These are phyloP conservation scores for Umbelopsis ramanniana DNA, from an alignment of 192 early-diverging fungal genomes.

Conservation along the genomic window DNA sequence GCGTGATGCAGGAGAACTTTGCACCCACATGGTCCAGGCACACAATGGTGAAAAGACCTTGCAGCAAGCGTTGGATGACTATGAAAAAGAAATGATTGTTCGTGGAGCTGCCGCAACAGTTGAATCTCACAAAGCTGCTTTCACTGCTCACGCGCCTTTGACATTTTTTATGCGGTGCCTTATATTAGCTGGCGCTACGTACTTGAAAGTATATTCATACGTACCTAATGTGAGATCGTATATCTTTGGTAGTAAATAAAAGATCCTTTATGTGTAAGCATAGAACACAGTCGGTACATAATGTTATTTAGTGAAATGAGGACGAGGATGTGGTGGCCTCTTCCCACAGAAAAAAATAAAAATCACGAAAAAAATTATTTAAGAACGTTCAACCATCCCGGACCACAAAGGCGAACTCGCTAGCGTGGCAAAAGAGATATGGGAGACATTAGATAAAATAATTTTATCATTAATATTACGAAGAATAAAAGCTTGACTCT, in stretches of 20 bases:
- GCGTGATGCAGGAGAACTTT: conserved; percentile 26
- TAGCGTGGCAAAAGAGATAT: too few relatives aligned
- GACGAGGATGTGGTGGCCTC: too few relatives aligned
- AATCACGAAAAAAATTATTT: too few relatives aligned
- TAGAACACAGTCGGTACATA: too few relatives aligned
- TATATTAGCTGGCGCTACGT: neutral
- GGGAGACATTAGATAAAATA: too few relatives aligned
- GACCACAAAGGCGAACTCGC: too few relatives aligned
- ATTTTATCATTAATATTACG: too few relatives aligned
- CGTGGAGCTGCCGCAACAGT: neutral
- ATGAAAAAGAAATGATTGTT: conserved; percentile 14
- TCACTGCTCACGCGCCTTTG: neutral
- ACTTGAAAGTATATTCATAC: neutral
- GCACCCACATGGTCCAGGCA: neutral
- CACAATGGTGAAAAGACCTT: conserved; percentile 12
- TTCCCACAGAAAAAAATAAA: too few relatives aligned
- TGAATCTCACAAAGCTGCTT: neutral
- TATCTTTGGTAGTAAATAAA: neutral
- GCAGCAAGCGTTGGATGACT: neutral
- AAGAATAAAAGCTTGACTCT: too few relatives aligned
- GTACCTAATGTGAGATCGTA: neutral
- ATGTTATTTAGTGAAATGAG: too few relatives aligned
- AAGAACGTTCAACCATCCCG: too few relatives aligned
- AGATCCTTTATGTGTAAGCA: too few relatives aligned
- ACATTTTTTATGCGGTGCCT: neutral